These are phyloP conservation scores for Xerocomus cyaneibrunnescens DNA, from an alignment of 1,284 basidiomycete species.

Conservation along the genomic window DNA sequence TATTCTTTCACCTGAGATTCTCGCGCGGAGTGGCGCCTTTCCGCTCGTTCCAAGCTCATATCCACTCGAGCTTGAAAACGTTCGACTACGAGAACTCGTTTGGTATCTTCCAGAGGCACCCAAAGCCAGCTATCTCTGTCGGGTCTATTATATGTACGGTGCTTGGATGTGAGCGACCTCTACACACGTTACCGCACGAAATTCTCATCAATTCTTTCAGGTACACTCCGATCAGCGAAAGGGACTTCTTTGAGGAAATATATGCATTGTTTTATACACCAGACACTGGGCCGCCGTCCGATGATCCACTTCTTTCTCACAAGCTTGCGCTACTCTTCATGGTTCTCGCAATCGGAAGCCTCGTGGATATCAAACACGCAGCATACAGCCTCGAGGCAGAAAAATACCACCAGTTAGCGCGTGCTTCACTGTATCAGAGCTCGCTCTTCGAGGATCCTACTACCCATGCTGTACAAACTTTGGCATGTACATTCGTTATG, in stretches of 20 bases:
- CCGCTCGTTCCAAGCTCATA: slow-evolving; percentile 55
- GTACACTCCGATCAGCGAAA: slow-evolving; percentile 69
- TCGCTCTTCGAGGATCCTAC: slow-evolving; percentile 75
- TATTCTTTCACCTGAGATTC: slow-evolving; percentile 58
- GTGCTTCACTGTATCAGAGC: slow-evolving; percentile 69
- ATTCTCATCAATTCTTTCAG: slow-evolving; percentile 38
- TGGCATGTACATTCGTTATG: slow-evolving; percentile 45
- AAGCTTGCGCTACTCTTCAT: slow-evolving; percentile 73
- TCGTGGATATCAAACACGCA: slow-evolving; percentile 63
- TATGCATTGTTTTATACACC: slow-evolving; percentile 62
- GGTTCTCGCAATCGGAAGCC: slow-evolving; percentile 68
- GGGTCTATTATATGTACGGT: slow-evolving; percentile 66
- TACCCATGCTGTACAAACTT: slow-evolving; percentile 65
- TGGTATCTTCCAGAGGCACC: slow-evolving; percentile 66
- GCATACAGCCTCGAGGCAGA: slow-evolving; percentile 75
- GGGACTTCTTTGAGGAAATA: slow-evolving; percentile 65
- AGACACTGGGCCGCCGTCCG: slow-evolving; percentile 43
- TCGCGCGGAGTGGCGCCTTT: slow-evolving; percentile 61
- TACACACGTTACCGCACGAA: neutral
- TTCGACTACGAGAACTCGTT: slow-evolving; percentile 55
- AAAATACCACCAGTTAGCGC: slow-evolving; percentile 73
- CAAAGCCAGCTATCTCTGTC: slow-evolving; percentile 58
- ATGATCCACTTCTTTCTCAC: slow-evolving; percentile 62
- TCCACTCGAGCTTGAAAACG: slow-evolving; percentile 44
- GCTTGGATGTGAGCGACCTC: slow-evolving; percentile 65